These are phyloP conservation scores for Fusarium metavorans DNA, from an alignment of 2,329 filamentous ascomycete species.

Conservation along the genomic window DNA sequence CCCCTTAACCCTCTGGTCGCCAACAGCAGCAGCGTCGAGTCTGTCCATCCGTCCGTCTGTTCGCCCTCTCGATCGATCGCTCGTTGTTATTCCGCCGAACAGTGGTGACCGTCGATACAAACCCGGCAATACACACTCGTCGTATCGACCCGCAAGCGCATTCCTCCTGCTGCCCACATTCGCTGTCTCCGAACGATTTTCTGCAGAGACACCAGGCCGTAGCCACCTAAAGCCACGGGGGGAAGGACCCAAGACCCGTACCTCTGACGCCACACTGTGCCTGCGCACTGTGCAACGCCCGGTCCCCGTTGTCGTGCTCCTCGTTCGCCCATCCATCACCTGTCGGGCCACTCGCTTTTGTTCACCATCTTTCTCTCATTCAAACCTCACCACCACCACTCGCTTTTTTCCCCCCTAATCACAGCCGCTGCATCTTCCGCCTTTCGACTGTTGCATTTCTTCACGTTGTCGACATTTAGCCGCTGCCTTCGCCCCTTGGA, in stretches of 20 bases:
- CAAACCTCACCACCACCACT: constrained; percentile 45
- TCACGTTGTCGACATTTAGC: constrained; percentile 34
- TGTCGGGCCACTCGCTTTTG: constrained; percentile 36
- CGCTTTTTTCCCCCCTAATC: constrained; percentile 38
- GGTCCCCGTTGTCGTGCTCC: constrained; percentile 21
- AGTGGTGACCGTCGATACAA: constrained; percentile 8
- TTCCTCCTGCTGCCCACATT: constrained; percentile 23
- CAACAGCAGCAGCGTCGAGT: neutral
- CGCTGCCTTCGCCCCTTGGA: constrained; percentile 23
- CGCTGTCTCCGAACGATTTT: constrained; percentile 12
- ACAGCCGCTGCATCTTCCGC: constrained; percentile 18
- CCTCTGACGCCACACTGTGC: constrained; percentile 27
- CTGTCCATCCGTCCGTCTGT: neutral
- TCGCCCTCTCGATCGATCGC: constrained; percentile 6
- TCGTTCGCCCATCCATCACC: constrained; percentile 29
- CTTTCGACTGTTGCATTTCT: constrained; percentile 35
- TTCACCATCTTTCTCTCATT: constrained; percentile 37
- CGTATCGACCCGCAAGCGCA: constrained; percentile 24
- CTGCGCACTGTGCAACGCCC: constrained; percentile 41
- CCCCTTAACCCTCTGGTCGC: neutral
- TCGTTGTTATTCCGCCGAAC: neutral
- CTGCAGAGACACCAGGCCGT: constrained; percentile 38
- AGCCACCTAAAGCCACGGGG: constrained; percentile 27
- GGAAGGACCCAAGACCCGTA: constrained; percentile 7
- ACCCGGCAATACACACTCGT: neutral